Base-by-base conservation (phyloP, 441 rosid species). In the Francoa sonchifolia region DNA sequence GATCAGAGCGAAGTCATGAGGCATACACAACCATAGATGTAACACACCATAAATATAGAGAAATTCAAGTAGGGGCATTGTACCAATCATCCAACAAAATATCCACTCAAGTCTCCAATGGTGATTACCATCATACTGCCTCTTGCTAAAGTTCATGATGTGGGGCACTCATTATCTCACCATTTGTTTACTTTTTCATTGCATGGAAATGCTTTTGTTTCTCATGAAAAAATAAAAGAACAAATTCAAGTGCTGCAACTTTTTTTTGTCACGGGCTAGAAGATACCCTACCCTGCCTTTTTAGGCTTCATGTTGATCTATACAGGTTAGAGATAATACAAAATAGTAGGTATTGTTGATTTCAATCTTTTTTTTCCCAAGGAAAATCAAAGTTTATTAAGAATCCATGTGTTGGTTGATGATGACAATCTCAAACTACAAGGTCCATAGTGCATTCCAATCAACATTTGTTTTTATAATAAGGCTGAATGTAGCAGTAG, bases 361-460 rank as follows among this genome's bases (percentile, higher is more conserved):
- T n/a, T n/a, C n/a, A n/a, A n/a, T n/a, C n/a, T n/a, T n/a, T n/a
- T n/a, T n/a, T n/a, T n/a, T n/a, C n/a, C n/a, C 10, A 7, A 27
- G n/a, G 27, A 39, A 44, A 48, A 57, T 30, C n/a, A 4, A 33
- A 10, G 46, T 52, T 48, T 37, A 44, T 45, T 6, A 39, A 48
- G 48, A 42, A 23, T 49, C 66, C 73, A 67, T 64, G 71, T 59
- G 71, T 48, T 28, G 6, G 44, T 49, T 44, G 55, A 58, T 50
- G 8, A 59, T 62, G 52, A 46, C 33, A 41, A 35, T 21, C 39
- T 36, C 39, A 48, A 55, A 42, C n/a, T n/a, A 53, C 54, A 37
- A 41, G 19, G 13, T 23, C 17, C 12, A 17, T 11, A 34, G n/a
- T 13, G 25, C 52, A 49, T 48, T 60, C 26, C 46, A 57, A 45